Conservation (phyloP, 805 yeast genomes). For the Cyberlindnera euphorbiiphila region DNA sequence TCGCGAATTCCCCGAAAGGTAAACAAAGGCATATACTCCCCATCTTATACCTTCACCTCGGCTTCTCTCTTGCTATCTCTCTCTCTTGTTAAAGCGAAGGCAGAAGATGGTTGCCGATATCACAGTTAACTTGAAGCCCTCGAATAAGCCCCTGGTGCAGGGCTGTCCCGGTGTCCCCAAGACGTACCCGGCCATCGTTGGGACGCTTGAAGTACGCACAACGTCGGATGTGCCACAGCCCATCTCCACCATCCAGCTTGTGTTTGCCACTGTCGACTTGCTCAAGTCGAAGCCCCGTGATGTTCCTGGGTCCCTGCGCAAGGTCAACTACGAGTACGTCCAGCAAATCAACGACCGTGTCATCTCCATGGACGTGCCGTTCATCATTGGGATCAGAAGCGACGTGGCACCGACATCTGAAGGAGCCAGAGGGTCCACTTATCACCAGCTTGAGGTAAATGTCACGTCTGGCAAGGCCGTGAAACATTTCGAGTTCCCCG, state of each 20-base stretch:
- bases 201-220: conserved; percentile 52
- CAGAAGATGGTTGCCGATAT: conserved; percentile 16
- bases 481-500: conserved; percentile 37
- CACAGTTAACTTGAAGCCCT: conserved; percentile 39
- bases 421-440: conserved; percentile 36
- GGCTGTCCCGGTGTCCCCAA: conserved; percentile 72
- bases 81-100: background rate
- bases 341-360: conserved; percentile 38
- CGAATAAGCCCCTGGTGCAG: conserved; percentile 47
- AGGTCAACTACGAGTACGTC: conserved; percentile 31
- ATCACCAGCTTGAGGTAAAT: conserved; percentile 40
- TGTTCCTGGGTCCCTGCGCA: conserved; percentile 31
- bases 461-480: conserved; percentile 15
- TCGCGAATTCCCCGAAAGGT: too few relatives aligned
- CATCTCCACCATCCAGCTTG: conserved; percentile 45
- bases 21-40: too few relatives aligned
- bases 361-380: conserved; percentile 56
- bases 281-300: conserved; percentile 37
- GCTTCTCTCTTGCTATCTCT: too few relatives aligned
- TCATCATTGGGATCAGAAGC: conserved; percentile 51
- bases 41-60: too few relatives aligned
- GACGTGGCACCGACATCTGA: conserved; percentile 52
- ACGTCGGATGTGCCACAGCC: conserved; percentile 43
- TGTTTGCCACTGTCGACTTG: conserved; percentile 47
- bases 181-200: conserved; percentile 56